These are phyloP conservation scores for Pseudogymnoascus pannorum DNA, from an alignment of 2,329 filamentous ascomycete genomes.

Conservation along the genomic window DNA sequence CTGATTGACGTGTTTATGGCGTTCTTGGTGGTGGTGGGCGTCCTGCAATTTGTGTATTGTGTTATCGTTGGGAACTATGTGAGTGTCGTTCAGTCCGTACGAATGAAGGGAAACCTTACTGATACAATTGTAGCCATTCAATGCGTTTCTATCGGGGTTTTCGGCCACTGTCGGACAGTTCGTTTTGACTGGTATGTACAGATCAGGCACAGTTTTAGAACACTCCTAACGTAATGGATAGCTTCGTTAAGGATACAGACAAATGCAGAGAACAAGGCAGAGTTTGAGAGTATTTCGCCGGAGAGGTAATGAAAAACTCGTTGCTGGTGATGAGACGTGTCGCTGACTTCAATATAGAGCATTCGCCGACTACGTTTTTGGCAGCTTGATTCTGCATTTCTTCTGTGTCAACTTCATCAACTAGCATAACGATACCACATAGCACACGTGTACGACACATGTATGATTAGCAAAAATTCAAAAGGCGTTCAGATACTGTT, in stretches of 20 bases:
- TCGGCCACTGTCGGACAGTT: constrained; percentile 93
- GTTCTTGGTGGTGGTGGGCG: constrained; percentile 79
- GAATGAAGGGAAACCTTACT: constrained; percentile 9
- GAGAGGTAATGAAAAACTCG: constrained; percentile 54
- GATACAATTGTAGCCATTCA: constrained; percentile 69
- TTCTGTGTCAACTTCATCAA: constrained; percentile 99
- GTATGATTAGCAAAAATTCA: constrained; percentile 7
- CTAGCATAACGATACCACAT: constrained; percentile 37
- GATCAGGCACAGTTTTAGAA: neutral
- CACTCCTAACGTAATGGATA: constrained; percentile 24
- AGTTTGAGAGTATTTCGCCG: constrained; percentile 69
- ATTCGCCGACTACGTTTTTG: constrained; percentile 93
- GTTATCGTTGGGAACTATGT: constrained; percentile 91
- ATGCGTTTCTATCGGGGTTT: constrained; percentile 95
- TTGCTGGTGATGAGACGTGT: neutral
- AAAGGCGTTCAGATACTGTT: constrained; percentile 13
- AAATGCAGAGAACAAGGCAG: constrained; percentile 69
- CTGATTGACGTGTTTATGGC: constrained; percentile 85
- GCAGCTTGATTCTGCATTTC: constrained; percentile 92
- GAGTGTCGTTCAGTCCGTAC: constrained; percentile 35
- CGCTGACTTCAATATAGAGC: constrained; percentile 49
- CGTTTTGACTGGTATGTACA: constrained; percentile 71
- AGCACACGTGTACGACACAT: constrained; percentile 10
- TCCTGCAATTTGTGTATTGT: constrained; percentile 90
- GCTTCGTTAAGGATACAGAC: constrained; percentile 85